Conservation (phyloP, 768 basidiomycete species). For the Chalciporus piperatus region DNA sequence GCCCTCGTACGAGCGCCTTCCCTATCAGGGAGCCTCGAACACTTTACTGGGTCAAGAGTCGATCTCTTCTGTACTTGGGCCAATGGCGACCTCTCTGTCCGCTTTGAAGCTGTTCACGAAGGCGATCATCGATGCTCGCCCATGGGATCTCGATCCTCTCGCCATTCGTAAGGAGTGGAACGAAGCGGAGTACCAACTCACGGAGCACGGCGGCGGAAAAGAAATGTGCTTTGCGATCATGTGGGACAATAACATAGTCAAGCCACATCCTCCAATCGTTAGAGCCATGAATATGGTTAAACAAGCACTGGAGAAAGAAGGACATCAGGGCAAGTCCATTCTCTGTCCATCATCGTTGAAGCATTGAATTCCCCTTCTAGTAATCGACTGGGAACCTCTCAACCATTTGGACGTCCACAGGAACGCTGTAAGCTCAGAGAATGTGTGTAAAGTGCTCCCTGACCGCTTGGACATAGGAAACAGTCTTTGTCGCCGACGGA, state of each 20-base stretch:
- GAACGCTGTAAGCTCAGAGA: conserved; percentile 19
- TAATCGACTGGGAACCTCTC: conserved; percentile 68
- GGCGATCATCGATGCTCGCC: conserved; percentile 33
- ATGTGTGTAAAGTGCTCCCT: background rate
- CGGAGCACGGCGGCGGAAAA: conserved; percentile 56
- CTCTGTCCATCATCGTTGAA: background rate
- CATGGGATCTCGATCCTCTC: conserved; percentile 69
- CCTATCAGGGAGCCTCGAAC: conserved; percentile 65
- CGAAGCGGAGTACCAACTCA: conserved; percentile 54
- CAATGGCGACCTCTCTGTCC: conserved; percentile 58
- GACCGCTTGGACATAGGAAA: conserved; percentile 25
- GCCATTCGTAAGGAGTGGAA: conserved; percentile 58
- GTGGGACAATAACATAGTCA: conserved; percentile 60
- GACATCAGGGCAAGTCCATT: conserved; percentile 55
- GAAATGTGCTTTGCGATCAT: conserved; percentile 57
- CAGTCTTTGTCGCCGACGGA: conserved; percentile 41
- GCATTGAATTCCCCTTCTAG: background rate
- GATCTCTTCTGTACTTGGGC: conserved; percentile 72
- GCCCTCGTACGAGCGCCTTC: conserved; percentile 68
- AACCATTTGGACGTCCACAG: conserved; percentile 42
- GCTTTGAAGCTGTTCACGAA: conserved; percentile 60
- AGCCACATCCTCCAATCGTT: conserved; percentile 63
- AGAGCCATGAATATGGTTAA: conserved; percentile 61
- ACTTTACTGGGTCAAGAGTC: conserved; percentile 72
- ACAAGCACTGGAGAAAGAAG: conserved; percentile 56